Conservation (phyloP, 257 asterid species). For the Solanum rostratum region DNA sequence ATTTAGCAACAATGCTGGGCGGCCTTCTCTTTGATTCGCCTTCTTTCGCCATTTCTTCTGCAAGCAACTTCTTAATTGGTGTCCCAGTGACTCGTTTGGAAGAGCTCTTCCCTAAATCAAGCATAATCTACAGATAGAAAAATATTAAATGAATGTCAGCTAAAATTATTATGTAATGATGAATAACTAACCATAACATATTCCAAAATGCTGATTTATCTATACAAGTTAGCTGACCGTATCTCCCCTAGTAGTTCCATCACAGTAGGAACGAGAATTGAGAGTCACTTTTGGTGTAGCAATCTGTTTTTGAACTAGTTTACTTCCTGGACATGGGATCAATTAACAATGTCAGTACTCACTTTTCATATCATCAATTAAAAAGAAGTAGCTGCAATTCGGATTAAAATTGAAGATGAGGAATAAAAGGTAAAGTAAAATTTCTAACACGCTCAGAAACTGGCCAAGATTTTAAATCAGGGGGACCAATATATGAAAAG, state of each 20-base stretch:
- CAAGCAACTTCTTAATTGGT: slow-evolving; percentile 64
- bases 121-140: slow-evolving; percentile 31
- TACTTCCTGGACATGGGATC: slow-evolving; percentile 39
- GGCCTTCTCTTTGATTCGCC: slow-evolving; percentile 44
- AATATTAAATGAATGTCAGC: background rate
- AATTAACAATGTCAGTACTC: slow-evolving; percentile 7
- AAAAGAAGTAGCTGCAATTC: background rate
- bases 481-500: too few species aligned
- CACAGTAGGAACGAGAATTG: slow-evolving; percentile 36
- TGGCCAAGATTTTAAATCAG: too few species aligned
- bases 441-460: background rate
- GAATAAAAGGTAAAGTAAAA: background rate
- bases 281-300: slow-evolving; percentile 31
- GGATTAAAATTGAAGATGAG: background rate
- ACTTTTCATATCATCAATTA: background rate
- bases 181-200: background rate
- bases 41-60: slow-evolving; percentile 68
- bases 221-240: slow-evolving; percentile 23
- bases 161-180: background rate
- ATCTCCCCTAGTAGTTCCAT: slow-evolving; percentile 35
- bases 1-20: slow-evolving; percentile 58
- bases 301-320: slow-evolving; percentile 30
- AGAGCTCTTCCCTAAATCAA: slow-evolving; percentile 39
- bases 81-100: slow-evolving; percentile 29
- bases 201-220: background rate